Evolutionary conservation across 176 grass and related monocot species (phyloP), one percentile per base, ranked within the genome.

Genomic region (Paspalum notatum): DNA sequence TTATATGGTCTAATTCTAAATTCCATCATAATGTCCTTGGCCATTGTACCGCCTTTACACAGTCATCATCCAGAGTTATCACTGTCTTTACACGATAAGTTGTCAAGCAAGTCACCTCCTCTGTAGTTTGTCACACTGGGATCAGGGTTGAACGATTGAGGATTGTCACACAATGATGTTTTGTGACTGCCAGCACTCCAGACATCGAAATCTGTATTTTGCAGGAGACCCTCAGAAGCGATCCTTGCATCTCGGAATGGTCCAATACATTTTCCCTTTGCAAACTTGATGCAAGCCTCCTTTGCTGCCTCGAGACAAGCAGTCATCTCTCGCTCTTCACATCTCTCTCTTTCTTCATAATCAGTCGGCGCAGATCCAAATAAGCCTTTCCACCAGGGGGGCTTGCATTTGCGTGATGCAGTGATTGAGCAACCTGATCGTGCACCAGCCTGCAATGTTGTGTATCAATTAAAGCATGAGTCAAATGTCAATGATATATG

Each of bases 241-340:
- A 93, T 91, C 71, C 94, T 93, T 79, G 94, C 94, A 71, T 93
- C 88, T 72, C 51, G 62, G 68, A 97, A 97, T 45, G 93, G 88
- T 50, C 62, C 66, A 5, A 80, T 68, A 52, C 88, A 97, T 58
- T 91, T 97, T 44, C 83, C 88, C 66, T 91, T 89, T 40, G 86
- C 82, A 65, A 93, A 97, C 71, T 87, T 80, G 27, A 85, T 46
- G 69, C 91, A 97, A 68, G 90, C 77, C 24, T 91, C 83, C 81
- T 89, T 91, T 8, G 93, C 77, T 45, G 67, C 81, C 17, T 79
- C 63, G 0, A 97, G 84, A 80, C 86, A 97, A 46, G 77, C 46
- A 0, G 59, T 81, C 88, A 93, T 93, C 58, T 97, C 94, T 43
- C 27, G 64, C 25, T 97, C 86, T 72, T 97, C 94, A 57, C 94